Evolutionary conservation across 2,329 filamentous ascomycete species (phyloP), one percentile per base, ranked within the genome.

Genomic region (Colletotrichum sp.): DNA sequence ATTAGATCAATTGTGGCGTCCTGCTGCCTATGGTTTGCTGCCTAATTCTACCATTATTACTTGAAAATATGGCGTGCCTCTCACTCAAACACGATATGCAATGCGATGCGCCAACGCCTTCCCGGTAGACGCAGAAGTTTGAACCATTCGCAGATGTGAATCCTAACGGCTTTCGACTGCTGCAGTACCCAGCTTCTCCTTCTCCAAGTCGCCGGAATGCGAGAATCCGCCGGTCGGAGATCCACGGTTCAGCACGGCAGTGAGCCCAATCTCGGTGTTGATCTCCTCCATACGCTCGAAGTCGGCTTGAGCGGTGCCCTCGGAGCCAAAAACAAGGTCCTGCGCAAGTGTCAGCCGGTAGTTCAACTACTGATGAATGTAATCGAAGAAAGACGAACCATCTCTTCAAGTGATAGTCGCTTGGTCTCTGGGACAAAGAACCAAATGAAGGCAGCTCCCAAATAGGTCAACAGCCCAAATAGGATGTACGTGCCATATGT

Each of bases 231-330:
- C 30, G 18, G 26, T 28, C 1, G 64, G 64, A 4, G 43, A 64
- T 10, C 39, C 26, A 4, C 64, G 70, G 32, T 76, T 76, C 32
- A 76, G 43, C 8, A 74, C 59, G 12, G 83, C 82, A 2, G 82
- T 86, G 3, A 95, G 85, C 0, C 94, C 94, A 77, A 95, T 92
- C 79, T 95, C 93, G 36, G 86, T 85, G 81, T 95, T 93, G 79
- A 95, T 94, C 82, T 93, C 91, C n/a, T 89, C 89, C 92, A 95
- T 95, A 32, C 93, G 89, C 83, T 94, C 92, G 69, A 90, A 88
- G 80, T 95, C 93, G 3, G 92, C 91, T 65, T 91, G 89, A 0
- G 93, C 93, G 4, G 90, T 89, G n/a, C 93, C 93, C 76, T 92
- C 90, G 4, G 89, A 91, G 14, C 92, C 92, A 79, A 95, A 94